Conservation (phyloP, 805 yeast species). For the Myxozyma udenii region DNA sequence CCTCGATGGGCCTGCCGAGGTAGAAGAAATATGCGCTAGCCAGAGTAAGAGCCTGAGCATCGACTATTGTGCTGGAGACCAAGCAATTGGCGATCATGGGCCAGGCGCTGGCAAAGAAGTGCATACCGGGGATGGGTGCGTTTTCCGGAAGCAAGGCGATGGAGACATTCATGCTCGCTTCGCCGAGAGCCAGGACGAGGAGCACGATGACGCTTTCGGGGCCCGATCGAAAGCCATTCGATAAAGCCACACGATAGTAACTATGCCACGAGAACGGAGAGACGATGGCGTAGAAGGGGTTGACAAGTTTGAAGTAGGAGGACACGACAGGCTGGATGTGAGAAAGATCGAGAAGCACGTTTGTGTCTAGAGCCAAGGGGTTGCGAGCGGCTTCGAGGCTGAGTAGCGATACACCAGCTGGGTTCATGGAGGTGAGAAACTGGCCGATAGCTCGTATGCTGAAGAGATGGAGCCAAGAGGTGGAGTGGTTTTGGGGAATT, state of each 20-base stretch:
- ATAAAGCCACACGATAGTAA: slow-evolving; percentile 13
- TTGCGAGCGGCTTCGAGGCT: slow-evolving; percentile 10
- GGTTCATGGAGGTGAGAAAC: slow-evolving; percentile 3
- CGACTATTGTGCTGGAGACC: slow-evolving; percentile 12
- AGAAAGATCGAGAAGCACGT: slow-evolving; percentile 18
- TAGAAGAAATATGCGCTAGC: slow-evolving; percentile 16
- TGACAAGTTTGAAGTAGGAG: slow-evolving; percentile 15
- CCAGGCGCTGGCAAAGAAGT: slow-evolving; percentile 21
- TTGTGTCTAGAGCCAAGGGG: slow-evolving; percentile 6
- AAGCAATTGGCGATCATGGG: slow-evolving; percentile 9
- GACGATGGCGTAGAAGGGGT: slow-evolving; percentile 18
- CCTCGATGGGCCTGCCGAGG: slow-evolving; percentile 18
- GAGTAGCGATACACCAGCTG: slow-evolving; percentile 5
- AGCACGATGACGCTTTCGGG: slow-evolving; percentile 21
- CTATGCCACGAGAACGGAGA: slow-evolving; percentile 20
- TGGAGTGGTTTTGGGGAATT: slow-evolving; percentile 22
- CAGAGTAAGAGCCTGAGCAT: slow-evolving; percentile 19
- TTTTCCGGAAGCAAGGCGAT: background rate
- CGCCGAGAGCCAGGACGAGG: slow-evolving; percentile 20
- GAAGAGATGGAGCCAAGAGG: slow-evolving; percentile 21
- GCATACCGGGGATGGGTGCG: slow-evolving; percentile 10
- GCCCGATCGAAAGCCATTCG: slow-evolving; percentile 18
- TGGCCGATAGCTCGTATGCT: slow-evolving; percentile 4
- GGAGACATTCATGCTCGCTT: slow-evolving; percentile 6
- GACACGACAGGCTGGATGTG: slow-evolving; percentile 20